phyloP scores from a whole-genome alignment of 2,329 filamentous ascomycete species.

The Alternaria incomplexa region DNA sequence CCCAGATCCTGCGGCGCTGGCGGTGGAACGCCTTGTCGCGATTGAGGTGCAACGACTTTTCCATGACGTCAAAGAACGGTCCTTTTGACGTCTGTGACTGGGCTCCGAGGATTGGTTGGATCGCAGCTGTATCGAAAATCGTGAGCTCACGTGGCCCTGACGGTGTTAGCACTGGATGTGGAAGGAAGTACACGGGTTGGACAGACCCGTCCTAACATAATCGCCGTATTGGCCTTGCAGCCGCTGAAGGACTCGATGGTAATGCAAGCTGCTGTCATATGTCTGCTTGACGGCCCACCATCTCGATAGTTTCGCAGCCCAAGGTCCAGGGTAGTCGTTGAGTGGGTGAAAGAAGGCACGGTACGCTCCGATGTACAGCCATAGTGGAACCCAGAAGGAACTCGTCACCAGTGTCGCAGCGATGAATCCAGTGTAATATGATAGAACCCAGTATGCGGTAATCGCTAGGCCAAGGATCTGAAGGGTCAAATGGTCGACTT shows the following conservation, averaged over 20 bases:
- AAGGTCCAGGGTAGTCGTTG: slow-evolving; percentile 26
- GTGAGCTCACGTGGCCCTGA: slow-evolving; percentile 32
- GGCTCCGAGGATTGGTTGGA: slow-evolving; percentile 25
- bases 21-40: slow-evolving; percentile 34
- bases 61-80: slow-evolving; percentile 30
- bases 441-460: slow-evolving; percentile 15
- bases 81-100: slow-evolving; percentile 34
- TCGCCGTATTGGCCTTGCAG: slow-evolving; percentile 32
- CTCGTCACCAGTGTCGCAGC: slow-evolving; percentile 13
- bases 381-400: slow-evolving; percentile 26
- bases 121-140: slow-evolving; percentile 30
- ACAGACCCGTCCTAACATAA: slow-evolving; percentile 32
- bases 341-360: slow-evolving; percentile 35
- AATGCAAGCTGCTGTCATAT: slow-evolving; percentile 19
- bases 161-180: slow-evolving; percentile 2
- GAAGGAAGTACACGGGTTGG: neutral
- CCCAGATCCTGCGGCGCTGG: slow-evolving; percentile 36
- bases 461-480: slow-evolving; percentile 13
- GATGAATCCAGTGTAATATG: slow-evolving; percentile 11
- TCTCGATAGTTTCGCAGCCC: slow-evolving; percentile 28
- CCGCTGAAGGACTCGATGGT: slow-evolving; percentile 23
- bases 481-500: slow-evolving; percentile 24
- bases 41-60: slow-evolving; percentile 33
- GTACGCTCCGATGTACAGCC: slow-evolving; percentile 27
- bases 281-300: slow-evolving; percentile 30